Conservation (phyloP, 352 stramenopile genomes). For the Thalassiosira exigua region DNA sequence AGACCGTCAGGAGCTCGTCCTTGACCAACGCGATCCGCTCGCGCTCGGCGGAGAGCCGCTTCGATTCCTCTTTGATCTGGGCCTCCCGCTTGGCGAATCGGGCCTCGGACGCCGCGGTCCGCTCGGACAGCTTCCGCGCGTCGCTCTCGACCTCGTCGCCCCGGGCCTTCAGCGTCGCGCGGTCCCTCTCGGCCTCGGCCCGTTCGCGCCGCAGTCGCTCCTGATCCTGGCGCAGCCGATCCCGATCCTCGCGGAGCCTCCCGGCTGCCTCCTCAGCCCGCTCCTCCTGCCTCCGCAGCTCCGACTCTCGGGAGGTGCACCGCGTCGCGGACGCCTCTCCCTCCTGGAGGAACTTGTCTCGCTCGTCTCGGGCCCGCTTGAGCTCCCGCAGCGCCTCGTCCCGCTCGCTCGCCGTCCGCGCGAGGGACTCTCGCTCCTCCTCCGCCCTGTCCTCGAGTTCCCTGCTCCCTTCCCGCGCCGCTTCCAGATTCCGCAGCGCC, state of each 20-base stretch:
- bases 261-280: slow-evolving; percentile 19
- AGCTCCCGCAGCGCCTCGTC: slow-evolving; percentile 26
- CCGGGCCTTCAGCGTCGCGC: not conserved
- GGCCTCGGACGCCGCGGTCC: not conserved
- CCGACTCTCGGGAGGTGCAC: slow-evolving; percentile 30
- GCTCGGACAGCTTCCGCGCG: slow-evolving; percentile 3
- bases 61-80: slow-evolving; percentile 12
- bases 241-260: slow-evolving; percentile 19
- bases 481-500: slow-evolving; percentile 21
- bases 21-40: slow-evolving; percentile 33
- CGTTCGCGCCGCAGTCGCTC: slow-evolving; percentile 26
- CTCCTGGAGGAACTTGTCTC: slow-evolving; percentile 24
- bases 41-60: slow-evolving; percentile 30
- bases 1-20: slow-evolving; percentile 37
- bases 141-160: slow-evolving; percentile 19
- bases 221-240: slow-evolving; percentile 29
- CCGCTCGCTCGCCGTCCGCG: slow-evolving; percentile 8
- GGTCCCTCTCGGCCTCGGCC: slow-evolving; percentile 18
- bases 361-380: slow-evolving; percentile 18
- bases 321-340: slow-evolving; percentile 9
- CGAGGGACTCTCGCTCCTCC: slow-evolving; percentile 25
- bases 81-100: slow-evolving; percentile 9
- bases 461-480: slow-evolving; percentile 18
- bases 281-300: slow-evolving; percentile 24
- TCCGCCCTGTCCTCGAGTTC: slow-evolving; percentile 12